A percentile compares a stretch with the other conserved stretches of the same genome.
phyloP scores from a whole-genome alignment of 2,329 filamentous ascomycete genomes.

The Penicillium italicum region DNA sequence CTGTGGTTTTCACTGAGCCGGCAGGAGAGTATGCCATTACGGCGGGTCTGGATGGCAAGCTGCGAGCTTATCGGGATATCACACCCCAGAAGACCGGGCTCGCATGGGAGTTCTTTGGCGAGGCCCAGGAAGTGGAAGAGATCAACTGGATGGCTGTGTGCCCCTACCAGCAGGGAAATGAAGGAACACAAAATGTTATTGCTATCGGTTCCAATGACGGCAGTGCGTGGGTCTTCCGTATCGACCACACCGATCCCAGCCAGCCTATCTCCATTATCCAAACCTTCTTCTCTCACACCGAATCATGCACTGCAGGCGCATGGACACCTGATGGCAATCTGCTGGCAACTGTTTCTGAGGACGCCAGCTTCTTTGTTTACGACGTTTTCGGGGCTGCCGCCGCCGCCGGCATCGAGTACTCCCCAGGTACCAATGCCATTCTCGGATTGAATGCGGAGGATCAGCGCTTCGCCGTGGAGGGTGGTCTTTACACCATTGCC shows the following conservation, averaged over 20 bases:
- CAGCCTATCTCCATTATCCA: slow-evolving; percentile 75
- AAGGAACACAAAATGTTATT: slow-evolving; percentile 69
- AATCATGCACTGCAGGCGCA: slow-evolving; percentile 77
- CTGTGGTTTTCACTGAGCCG: slow-evolving; percentile 78
- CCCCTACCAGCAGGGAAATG: slow-evolving; percentile 54
- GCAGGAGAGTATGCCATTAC: slow-evolving; percentile 80
- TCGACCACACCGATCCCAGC: slow-evolving; percentile 62
- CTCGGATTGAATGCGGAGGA: slow-evolving; percentile 75
- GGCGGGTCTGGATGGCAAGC: slow-evolving; percentile 78
- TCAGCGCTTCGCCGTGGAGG: slow-evolving; percentile 87
- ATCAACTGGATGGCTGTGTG: slow-evolving; percentile 86
- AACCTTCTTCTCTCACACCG: slow-evolving; percentile 88
- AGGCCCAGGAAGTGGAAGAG: slow-evolving; percentile 86
- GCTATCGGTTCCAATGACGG: slow-evolving; percentile 88
- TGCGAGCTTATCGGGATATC: slow-evolving; percentile 65
- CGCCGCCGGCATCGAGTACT: slow-evolving; percentile 57
- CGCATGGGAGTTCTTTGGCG: slow-evolving; percentile 65
- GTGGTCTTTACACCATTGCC: slow-evolving; percentile 83
- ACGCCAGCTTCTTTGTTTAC: slow-evolving; percentile 85
- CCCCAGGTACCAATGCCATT: slow-evolving; percentile 59
- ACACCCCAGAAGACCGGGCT: slow-evolving; percentile 47
- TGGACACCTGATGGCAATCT: slow-evolving; percentile 88
- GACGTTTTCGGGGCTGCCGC: slow-evolving; percentile 81
- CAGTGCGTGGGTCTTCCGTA: slow-evolving; percentile 91
- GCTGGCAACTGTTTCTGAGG: slow-evolving; percentile 84